phyloP scores from a whole-genome alignment of 192 early-diverging fungal species.

The Podila epigama region DNA sequence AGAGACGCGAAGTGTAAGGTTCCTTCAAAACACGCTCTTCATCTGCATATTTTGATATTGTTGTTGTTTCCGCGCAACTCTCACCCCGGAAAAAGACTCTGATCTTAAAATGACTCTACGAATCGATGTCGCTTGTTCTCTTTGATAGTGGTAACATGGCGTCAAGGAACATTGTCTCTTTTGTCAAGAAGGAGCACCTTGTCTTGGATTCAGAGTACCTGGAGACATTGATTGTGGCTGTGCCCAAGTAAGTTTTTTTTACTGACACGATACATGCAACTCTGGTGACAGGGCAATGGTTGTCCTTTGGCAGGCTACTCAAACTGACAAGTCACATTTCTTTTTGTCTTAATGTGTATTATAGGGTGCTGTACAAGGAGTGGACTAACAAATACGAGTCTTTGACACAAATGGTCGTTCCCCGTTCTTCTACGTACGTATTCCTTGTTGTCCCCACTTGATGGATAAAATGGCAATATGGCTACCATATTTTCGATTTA shows the following conservation, averaged over 20 bases:
- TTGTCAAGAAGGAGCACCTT: conserved; percentile 93
- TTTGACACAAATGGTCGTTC: conserved; percentile 94
- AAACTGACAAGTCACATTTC: no score
- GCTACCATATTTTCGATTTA: no score
- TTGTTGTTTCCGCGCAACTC: not conserved
- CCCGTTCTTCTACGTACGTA: conserved; percentile 88
- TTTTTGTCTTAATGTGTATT: no score
- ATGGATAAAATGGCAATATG: no score
- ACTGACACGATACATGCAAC: not conserved
- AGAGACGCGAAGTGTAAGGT: conserved; percentile 82
- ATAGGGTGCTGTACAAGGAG: conserved; percentile 72
- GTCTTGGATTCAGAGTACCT: conserved; percentile 94
- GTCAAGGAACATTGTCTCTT: conserved; percentile 82
- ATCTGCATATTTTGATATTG: conserved; percentile 1
- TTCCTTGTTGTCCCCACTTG: no score
- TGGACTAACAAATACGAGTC: conserved; percentile 92
- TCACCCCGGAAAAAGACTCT: no score
- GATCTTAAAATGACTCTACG: no score
- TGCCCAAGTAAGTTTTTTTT: conserved; percentile 75
- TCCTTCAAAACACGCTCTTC: not conserved
- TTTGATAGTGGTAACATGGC: conserved; percentile 85
- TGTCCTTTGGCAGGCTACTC: no score
- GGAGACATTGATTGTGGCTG: conserved; percentile 91
- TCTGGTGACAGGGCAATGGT: no score
- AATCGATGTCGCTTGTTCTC: no score